Conservation (phyloP, 805 yeast species). For the Suhomyces tanzawaensis region DNA sequence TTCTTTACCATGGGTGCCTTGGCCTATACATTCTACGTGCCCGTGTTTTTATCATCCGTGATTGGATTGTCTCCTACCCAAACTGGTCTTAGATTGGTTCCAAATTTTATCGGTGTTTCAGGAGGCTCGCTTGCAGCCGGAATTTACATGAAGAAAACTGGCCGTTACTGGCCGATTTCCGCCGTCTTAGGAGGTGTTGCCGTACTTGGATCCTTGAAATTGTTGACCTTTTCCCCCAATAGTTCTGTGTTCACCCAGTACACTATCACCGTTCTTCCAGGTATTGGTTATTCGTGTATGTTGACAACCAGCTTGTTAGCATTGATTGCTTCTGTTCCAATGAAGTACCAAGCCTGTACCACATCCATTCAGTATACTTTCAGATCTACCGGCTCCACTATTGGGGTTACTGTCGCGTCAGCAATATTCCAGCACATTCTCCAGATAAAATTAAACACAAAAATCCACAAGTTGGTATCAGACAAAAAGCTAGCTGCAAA, state of each 20-base stretch:
- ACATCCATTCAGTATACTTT: constrained; percentile 89
- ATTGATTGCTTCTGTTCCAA: constrained; percentile 71
- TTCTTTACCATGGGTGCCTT: constrained; percentile 67
- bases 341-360: constrained; percentile 72
- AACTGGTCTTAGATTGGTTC: constrained; percentile 57
- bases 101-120: constrained; percentile 69
- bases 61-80: constrained; percentile 51
- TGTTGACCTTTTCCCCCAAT: constrained; percentile 30
- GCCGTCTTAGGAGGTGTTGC: constrained; percentile 41
- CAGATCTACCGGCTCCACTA: constrained; percentile 81
- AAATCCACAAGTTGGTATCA: constrained; percentile 10
- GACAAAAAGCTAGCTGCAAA: constrained; percentile 38
- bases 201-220: constrained; percentile 44
- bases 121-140: constrained; percentile 69
- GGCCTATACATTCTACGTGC: constrained; percentile 64
- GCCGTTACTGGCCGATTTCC: constrained; percentile 55
- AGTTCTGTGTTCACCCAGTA: constrained; percentile 39
- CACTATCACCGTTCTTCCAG: constrained; percentile 49
- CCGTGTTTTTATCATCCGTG: constrained; percentile 62
- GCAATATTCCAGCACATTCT: constrained; percentile 61
- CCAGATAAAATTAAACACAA: constrained; percentile 16
- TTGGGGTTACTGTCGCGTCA: constrained; percentile 71
- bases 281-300: constrained; percentile 64
- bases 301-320: constrained; percentile 73
- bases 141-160: constrained; percentile 62